Conservation (phyloP, 176 grass and related monocot genomes). For the Triticum timopheevii region DNA sequence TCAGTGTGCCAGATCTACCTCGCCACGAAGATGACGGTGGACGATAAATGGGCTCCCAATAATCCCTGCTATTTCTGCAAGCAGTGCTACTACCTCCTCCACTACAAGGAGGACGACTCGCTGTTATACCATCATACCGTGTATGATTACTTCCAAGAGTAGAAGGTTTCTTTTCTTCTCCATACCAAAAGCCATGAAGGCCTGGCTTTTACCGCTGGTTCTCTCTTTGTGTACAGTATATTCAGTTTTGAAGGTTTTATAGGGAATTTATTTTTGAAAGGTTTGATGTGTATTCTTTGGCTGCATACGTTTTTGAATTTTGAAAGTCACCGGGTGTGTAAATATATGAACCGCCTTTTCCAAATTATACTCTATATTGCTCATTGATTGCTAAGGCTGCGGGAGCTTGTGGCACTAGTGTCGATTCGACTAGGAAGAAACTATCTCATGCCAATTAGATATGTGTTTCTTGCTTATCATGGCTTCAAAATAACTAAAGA, state of each 20-base stretch:
- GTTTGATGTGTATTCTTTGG: too few relatives aligned
- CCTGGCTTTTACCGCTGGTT: not conserved
- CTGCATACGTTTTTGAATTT: too few relatives aligned
- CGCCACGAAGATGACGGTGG: conserved; percentile 79
- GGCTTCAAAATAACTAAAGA: too few relatives aligned
- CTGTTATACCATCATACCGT: conserved; percentile 68
- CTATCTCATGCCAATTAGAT: too few relatives aligned
- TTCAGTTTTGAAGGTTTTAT: not conserved
- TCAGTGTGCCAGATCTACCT: conserved; percentile 83
- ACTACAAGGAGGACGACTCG: conserved; percentile 83
- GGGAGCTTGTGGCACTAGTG: not conserved
- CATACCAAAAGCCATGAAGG: not conserved
- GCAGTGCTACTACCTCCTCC: conserved; percentile 93
- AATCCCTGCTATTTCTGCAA: conserved; percentile 97
- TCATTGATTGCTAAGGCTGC: too few relatives aligned
- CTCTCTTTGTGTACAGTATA: not conserved
- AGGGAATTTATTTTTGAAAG: not conserved
- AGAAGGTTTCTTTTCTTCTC: not conserved
- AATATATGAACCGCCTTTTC: too few relatives aligned
- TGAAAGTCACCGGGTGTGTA: too few relatives aligned
- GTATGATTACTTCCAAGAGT: conserved; percentile 79
- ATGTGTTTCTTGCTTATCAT: too few relatives aligned
- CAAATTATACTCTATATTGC: too few relatives aligned
- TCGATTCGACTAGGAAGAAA: not conserved
- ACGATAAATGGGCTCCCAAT: conserved; percentile 79